phyloP scores from a whole-genome alignment of 1,139 yeast species.

The Chernovozyma aurita region DNA sequence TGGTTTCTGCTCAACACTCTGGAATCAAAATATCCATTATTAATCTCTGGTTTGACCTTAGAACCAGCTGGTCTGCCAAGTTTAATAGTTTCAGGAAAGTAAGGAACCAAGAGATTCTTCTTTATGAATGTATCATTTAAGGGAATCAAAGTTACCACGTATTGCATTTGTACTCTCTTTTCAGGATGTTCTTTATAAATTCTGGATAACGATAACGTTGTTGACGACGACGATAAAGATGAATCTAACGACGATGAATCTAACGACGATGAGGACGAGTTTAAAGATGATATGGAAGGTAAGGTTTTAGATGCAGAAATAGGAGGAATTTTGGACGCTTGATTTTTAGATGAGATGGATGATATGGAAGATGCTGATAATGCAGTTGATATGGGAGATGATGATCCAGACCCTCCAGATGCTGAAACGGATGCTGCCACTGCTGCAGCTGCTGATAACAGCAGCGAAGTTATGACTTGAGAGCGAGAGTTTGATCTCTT shows the following conservation, averaged over 20 bases:
- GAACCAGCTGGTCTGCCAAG: conserved; percentile 84
- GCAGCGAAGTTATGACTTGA: conserved; percentile 4
- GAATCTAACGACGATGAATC: not conserved
- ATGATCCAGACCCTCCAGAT: conserved; percentile 9
- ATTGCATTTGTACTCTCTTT: conserved; percentile 32
- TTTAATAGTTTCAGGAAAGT: conserved; percentile 76
- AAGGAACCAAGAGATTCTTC: conserved; percentile 76
- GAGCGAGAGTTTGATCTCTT: conserved; percentile 7
- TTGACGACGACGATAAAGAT: conserved; percentile 6
- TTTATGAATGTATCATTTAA: conserved; percentile 79
- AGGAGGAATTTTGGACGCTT: not conserved
- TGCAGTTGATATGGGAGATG: not conserved
- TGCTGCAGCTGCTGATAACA: conserved; percentile 3
- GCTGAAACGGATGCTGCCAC: conserved; percentile 4
- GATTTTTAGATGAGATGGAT: too few species aligned
- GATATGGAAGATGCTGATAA: too few species aligned
- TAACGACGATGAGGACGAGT: conserved; percentile 6
- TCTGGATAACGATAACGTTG: conserved; percentile 5
- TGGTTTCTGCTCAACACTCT: conserved; percentile 90
- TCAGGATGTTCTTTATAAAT: conserved; percentile 13
- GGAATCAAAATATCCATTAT: conserved; percentile 92
- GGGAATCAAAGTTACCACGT: conserved; percentile 65
- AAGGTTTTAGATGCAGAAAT: not conserved
- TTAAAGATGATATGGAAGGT: too few species aligned
- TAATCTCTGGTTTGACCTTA: conserved; percentile 66